Percentiles rank a stretch among this genome's conserved stretches.
Evolutionary conservation across 2,329 filamentous ascomycete genomes (phyloP).

Genomic region (Pseudogymnoascus sp.): DNA sequence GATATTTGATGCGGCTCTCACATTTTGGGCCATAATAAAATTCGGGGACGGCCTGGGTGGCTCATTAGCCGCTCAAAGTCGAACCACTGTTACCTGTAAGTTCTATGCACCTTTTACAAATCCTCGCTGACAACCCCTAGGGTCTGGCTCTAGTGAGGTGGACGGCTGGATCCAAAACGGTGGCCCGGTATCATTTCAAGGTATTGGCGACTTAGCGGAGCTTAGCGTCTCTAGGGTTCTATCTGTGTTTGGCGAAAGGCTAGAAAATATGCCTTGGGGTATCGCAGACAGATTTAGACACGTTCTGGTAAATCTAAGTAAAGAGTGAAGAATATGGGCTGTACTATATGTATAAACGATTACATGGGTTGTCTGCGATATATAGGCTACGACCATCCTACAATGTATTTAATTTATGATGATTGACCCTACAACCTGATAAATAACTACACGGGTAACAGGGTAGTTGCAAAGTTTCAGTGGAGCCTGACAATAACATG

Average conservation of each 20-base stretch:
- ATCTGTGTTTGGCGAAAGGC: conserved; percentile 13
- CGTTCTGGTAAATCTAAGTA: conserved; percentile 13
- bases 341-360: background rate
- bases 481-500: background rate
- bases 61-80: background rate
- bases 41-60: conserved; percentile 8
- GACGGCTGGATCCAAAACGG: conserved; percentile 13
- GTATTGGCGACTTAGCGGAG: conserved; percentile 13
- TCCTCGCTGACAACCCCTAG: conserved; percentile 7
- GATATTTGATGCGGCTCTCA: conserved; percentile 13
- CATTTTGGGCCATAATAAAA: conserved; percentile 15
- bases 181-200: conserved; percentile 13
- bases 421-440: background rate
- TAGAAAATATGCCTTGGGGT: conserved; percentile 15
- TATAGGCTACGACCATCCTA: background rate
- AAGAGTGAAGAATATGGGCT: conserved; percentile 8
- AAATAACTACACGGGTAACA: background rate
- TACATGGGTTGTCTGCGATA: background rate
- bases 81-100: conserved; percentile 12
- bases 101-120: background rate
- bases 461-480: background rate
- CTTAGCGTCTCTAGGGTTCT: conserved; percentile 12
- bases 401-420: background rate
- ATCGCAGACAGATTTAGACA: conserved; percentile 12
- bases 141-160: conserved; percentile 14